Percentiles rank a stretch among this genome's conserved stretches.
phyloP scores from a whole-genome alignment of 2,329 filamentous ascomycete species.

The Karstenula rhodostoma region DNA sequence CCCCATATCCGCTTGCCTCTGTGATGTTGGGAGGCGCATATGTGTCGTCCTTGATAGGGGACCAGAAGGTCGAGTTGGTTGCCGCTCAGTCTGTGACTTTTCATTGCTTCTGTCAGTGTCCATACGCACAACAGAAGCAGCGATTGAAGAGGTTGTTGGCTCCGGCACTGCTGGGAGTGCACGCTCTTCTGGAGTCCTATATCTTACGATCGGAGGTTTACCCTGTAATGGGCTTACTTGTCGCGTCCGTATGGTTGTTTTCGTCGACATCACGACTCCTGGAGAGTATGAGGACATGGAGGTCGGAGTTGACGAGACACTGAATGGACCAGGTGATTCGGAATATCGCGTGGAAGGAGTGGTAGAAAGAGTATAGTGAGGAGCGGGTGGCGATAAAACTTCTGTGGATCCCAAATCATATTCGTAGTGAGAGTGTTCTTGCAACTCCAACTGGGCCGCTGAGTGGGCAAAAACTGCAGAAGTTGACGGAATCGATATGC shows the following conservation, averaged over 20 bases:
- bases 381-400: slow-evolving; percentile 71
- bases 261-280: slow-evolving; percentile 60
- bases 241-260: slow-evolving; percentile 55
- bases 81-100: slow-evolving; percentile 40
- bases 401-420: slow-evolving; percentile 67
- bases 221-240: slow-evolving; percentile 65
- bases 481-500: slow-evolving; percentile 51
- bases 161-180: slow-evolving; percentile 73
- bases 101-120: slow-evolving; percentile 57
- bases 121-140: slow-evolving; percentile 71
- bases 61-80: slow-evolving; percentile 60
- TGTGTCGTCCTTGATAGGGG: slow-evolving; percentile 46
- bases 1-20: slow-evolving; percentile 4
- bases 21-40: slow-evolving; percentile 11
- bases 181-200: slow-evolving; percentile 64
- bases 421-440: slow-evolving; percentile 35
- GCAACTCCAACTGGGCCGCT: slow-evolving; percentile 35
- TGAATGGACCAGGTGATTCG: slow-evolving; percentile 76
- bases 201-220: slow-evolving; percentile 68
- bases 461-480: slow-evolving; percentile 39
- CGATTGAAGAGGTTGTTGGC: slow-evolving; percentile 75
- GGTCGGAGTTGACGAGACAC: slow-evolving; percentile 79
- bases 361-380: slow-evolving; percentile 71
- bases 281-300: slow-evolving; percentile 80
- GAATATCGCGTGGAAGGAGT: slow-evolving; percentile 80